These are phyloP conservation scores for Oleoguttula mirabilis DNA, from an alignment of 495 filamentous ascomycete species.

Conservation along the genomic window DNA sequence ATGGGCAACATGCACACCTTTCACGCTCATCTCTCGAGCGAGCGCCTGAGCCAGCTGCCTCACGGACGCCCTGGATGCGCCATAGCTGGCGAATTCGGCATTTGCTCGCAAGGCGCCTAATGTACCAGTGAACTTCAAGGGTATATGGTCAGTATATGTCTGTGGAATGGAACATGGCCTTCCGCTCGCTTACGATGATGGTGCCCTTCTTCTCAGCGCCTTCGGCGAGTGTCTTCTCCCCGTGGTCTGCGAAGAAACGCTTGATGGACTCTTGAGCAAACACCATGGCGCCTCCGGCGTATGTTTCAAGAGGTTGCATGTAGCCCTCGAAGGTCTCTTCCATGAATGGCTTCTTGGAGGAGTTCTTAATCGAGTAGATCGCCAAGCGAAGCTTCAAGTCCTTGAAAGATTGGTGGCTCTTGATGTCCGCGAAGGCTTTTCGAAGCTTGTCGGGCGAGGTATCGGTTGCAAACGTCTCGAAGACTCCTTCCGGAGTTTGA, in stretches of 20 bases:
- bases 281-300: conserved; percentile 37
- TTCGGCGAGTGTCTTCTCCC: conserved; percentile 26
- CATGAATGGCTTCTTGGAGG: conserved; percentile 36
- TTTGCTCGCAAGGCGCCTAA: conserved; percentile 30
- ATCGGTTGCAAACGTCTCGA: conserved; percentile 38
- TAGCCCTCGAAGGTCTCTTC: conserved; percentile 36
- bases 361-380: conserved; percentile 38
- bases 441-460: conserved; percentile 30
- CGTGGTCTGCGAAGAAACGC: conserved; percentile 35
- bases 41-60: conserved; percentile 36
- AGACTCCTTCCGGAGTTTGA: conserved; percentile 28
- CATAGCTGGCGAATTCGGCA: conserved; percentile 37
- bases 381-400: conserved; percentile 34
- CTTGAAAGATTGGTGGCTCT: conserved; percentile 30
- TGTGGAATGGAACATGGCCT: too few relatives aligned
- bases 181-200: too few relatives aligned
- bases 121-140: conserved; percentile 40
- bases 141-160: too few relatives aligned
- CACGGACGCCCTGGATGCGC: conserved; percentile 33
- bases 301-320: conserved; percentile 31
- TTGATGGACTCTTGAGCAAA: conserved; percentile 36
- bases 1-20: conserved; percentile 39
- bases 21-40: conserved; percentile 36
- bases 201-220: conserved; percentile 37
- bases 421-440: conserved; percentile 33